Conservation (phyloP, 768 basidiomycete genomes). For the Lentinula sp. region DNA sequence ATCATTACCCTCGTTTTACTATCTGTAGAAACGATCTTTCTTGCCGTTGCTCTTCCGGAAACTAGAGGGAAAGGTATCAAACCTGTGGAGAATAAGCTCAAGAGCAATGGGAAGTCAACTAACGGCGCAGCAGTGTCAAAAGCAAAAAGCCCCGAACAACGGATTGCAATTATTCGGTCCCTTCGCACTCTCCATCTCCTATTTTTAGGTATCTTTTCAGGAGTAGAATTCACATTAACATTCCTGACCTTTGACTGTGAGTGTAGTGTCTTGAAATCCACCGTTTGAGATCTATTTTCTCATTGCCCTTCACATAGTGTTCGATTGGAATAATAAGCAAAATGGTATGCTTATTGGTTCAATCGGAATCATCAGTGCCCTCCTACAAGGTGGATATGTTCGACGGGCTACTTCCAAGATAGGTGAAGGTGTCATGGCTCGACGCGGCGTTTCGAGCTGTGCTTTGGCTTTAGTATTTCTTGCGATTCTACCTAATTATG, state of each 20-base stretch:
- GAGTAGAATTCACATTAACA: conserved; percentile 93
- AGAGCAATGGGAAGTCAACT: conserved; percentile 15
- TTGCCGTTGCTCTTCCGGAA: conserved; percentile 75
- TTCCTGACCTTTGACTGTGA: conserved; percentile 88
- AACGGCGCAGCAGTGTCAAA: conserved; percentile 20
- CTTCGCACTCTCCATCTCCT: conserved; percentile 72
- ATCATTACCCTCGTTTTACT: conserved; percentile 75
- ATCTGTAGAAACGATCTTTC: conserved; percentile 71
- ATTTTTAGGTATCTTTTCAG: conserved; percentile 89
- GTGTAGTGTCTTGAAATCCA: conserved; percentile 29
- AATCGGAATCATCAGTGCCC: conserved; percentile 86
- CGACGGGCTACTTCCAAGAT: conserved; percentile 69
- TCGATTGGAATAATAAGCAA: conserved; percentile 86
- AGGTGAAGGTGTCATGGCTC: conserved; percentile 81
- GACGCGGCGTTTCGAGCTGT: conserved; percentile 73
- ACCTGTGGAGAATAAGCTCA: conserved; percentile 15
- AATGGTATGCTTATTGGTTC: conserved; percentile 81
- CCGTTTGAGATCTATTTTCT: neutral
- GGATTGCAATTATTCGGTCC: conserved; percentile 49
- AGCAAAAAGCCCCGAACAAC: conserved; percentile 34
- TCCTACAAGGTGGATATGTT: conserved; percentile 93
- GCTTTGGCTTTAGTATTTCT: conserved; percentile 65
- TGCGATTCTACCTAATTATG: conserved; percentile 58
- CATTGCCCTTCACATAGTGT: conserved; percentile 39
- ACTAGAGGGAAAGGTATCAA: conserved; percentile 51